Evolutionary conservation across 192 early-diverging fungal genomes (phyloP).

Genomic region (Podochytrium sp.): DNA sequence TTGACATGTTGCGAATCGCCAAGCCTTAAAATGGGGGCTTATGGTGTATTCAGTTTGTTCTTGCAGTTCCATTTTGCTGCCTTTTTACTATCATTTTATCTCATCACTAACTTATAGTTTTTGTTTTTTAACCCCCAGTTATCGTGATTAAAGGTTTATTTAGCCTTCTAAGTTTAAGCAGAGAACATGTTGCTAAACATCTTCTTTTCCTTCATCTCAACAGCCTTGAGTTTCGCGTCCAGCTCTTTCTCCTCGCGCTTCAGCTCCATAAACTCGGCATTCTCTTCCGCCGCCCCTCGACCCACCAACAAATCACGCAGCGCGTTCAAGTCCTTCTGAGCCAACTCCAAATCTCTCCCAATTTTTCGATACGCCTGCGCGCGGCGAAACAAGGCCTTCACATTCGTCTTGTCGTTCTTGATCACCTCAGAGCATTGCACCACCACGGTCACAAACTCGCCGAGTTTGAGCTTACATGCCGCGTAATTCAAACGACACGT

Average conservation of each 20-base stretch:
- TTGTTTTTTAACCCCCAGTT: no score
- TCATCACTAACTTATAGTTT: no score
- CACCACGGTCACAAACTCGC: slow-evolving; percentile 46
- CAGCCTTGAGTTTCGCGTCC: slow-evolving; percentile 38
- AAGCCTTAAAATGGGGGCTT: no score
- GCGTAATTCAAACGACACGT: slow-evolving; percentile 55
- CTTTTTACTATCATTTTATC: no score
- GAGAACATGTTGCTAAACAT: slow-evolving; percentile 54
- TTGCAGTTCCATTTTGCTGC: no score
- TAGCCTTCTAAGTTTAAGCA: no score
- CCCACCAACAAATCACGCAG: slow-evolving; percentile 10
- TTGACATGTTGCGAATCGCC: no score
- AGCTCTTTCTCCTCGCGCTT: slow-evolving; percentile 39
- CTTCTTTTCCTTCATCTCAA: slow-evolving; percentile 48
- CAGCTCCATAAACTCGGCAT: slow-evolving; percentile 47
- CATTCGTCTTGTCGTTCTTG: slow-evolving; percentile 40
- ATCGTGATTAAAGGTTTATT: no score
- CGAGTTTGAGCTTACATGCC: slow-evolving; percentile 56
- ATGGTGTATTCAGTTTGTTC: no score
- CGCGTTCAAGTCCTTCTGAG: slow-evolving; percentile 45
- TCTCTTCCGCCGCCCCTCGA: slow-evolving; percentile 15
- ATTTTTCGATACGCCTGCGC: slow-evolving; percentile 47
- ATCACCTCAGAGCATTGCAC: slow-evolving; percentile 54
- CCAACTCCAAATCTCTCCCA: slow-evolving; percentile 59
- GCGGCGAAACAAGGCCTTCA: slow-evolving; percentile 59